Base-by-base conservation (phyloP, 768 basidiomycete species). In the Asterophora parasitica region DNA sequence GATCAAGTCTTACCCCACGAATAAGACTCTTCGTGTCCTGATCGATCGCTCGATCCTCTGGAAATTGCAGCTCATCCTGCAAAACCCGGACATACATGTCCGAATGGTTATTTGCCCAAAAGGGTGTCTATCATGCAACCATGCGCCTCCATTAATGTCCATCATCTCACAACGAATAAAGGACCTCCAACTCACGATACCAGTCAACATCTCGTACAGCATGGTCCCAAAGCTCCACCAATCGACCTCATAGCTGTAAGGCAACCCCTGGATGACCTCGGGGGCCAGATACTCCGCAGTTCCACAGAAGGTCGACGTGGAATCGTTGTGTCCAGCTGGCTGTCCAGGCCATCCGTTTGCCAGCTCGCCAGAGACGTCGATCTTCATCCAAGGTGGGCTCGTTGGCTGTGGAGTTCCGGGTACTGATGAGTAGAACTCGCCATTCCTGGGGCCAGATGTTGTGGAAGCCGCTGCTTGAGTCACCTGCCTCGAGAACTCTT, bases 211-310 rank as follows among this genome's bases (percentile, higher is more conserved):
- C 72, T 98, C 95, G 63, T 90, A 92, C 50, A 98, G 69, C 88
- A 98, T 95, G 52, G 95, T 97, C 30, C 95, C 95, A 59, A 95
- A 88, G 55, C 87, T 90, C 94, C 93, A 99, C 90, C 92, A 95
- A 64, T 98, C 95, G 16, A 95, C 92, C 56, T 93, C 91, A 60
- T 92, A 98, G 54, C 85, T 85, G 62, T 98, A 95, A 15, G 84
- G 78, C 57, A 88, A 65, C 1, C 93, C 90, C 59, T 92, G 88
- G 56, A 98, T 92, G 37, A 98, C 93, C 68, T 99, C 95, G 0
- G 96, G 96, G 10, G 96, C 92, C 6, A 96, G 79, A 58, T 96
- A 96, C 67, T 95, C 92, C 3, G 92, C 92, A n/a, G 92, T 95
- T 8, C 92, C 92, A 66, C 89, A 95, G 62, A 96, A 95, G 7